phyloP scores from a whole-genome alignment of 495 filamentous ascomycete genomes.

The Talaromyces ruber region DNA sequence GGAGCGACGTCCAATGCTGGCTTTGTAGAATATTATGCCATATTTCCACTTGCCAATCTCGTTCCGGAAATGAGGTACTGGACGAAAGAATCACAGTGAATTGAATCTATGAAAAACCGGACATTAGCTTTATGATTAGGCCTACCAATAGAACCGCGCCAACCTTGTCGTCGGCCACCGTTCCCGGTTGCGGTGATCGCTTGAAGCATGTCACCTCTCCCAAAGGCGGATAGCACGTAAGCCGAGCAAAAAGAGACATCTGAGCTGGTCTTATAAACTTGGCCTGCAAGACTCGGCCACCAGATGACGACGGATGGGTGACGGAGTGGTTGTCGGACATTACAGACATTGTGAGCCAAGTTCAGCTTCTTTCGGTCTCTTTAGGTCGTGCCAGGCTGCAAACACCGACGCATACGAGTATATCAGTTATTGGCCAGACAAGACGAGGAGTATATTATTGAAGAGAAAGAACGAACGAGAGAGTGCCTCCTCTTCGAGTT shows the following conservation, averaged over 20 bases:
- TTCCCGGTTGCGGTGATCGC: slow-evolving; percentile 17
- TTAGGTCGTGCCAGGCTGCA: neutral
- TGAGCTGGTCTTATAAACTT: slow-evolving; percentile 32
- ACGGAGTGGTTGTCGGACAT: neutral
- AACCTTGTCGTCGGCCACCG: slow-evolving; percentile 21
- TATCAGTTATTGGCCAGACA: neutral
- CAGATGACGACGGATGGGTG: neutral
- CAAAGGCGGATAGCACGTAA: slow-evolving; percentile 56
- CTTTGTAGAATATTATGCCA: slow-evolving; percentile 57
- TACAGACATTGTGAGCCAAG: neutral
- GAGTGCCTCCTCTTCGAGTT: neutral
- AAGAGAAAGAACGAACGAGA: neutral
- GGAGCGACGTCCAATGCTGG: slow-evolving; percentile 28
- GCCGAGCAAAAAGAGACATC: slow-evolving; percentile 41
- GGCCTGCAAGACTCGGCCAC: neutral
- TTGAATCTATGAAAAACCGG: slow-evolving; percentile 27
- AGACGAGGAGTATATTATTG: neutral
- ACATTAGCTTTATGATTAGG: neutral
- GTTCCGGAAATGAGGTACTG: slow-evolving; percentile 40
- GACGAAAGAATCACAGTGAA: slow-evolving; percentile 71
- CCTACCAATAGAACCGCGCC: neutral
- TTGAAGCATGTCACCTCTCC: slow-evolving; percentile 57
- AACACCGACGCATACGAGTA: neutral
- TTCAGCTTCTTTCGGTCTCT: neutral
- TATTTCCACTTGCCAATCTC: slow-evolving; percentile 63